phyloP scores from a whole-genome alignment of 768 basidiomycete genomes.

The Paxillus ammoniavirescens region DNA sequence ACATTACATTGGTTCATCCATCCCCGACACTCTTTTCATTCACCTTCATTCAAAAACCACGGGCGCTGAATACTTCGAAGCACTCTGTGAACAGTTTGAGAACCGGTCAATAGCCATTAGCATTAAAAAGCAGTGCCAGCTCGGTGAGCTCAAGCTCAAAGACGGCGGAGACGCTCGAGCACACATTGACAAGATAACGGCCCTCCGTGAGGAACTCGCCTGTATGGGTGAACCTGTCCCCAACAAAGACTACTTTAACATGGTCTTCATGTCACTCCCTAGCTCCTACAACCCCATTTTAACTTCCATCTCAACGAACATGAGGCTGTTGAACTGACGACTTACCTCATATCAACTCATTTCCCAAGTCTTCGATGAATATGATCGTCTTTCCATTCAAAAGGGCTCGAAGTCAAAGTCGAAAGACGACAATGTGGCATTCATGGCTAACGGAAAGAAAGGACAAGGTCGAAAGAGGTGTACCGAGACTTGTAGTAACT shows the following conservation, averaged over 20 bases:
- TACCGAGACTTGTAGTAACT: neutral
- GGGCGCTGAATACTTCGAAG: conserved; percentile 21
- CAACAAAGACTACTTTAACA: conserved; percentile 33
- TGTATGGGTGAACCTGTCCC: conserved; percentile 31
- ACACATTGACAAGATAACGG: conserved; percentile 31
- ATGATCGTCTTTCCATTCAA: conserved; percentile 9
- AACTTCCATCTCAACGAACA: conserved; percentile 12
- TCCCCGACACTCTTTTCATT: conserved; percentile 1
- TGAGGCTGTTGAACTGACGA: neutral
- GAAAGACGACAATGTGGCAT: neutral
- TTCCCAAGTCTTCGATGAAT: conserved; percentile 9
- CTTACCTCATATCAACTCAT: conserved; percentile 7
- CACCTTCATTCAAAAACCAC: neutral
- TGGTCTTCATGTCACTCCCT: conserved; percentile 37
- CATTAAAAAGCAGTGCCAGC: neutral
- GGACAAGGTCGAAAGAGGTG: neutral
- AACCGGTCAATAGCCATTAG: neutral
- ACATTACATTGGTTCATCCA: neutral
- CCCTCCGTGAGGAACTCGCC: conserved; percentile 32
- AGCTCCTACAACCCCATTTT: conserved; percentile 31
- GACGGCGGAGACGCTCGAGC: conserved; percentile 30
- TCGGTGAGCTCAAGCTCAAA: neutral
- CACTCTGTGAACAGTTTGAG: neutral
- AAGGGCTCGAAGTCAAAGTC: neutral
- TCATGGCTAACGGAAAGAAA: neutral